phyloP scores from a whole-genome alignment of 257 asterid genomes.

The Solanum tarapatanum region DNA sequence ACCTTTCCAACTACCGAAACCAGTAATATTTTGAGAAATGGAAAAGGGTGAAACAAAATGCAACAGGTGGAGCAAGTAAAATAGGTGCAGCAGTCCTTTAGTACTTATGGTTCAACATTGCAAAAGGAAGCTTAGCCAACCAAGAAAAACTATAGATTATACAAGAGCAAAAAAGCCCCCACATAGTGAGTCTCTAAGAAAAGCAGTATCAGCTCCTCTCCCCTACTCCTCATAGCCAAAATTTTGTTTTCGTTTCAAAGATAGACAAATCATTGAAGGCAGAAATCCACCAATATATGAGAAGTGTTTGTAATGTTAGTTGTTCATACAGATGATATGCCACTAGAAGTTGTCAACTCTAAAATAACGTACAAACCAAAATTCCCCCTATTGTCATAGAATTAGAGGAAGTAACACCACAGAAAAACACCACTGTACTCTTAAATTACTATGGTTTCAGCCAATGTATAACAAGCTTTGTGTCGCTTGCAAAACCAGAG shows the following conservation, averaged over 20 bases:
- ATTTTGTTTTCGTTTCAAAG: neutral
- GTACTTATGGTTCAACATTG: neutral
- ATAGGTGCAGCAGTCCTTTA: neutral
- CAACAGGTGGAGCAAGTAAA: neutral
- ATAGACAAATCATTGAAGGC: neutral
- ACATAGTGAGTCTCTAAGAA: neutral
- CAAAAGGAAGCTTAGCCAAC: neutral
- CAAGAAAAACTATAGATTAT: too few relatives aligned
- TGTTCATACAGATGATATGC: neutral
- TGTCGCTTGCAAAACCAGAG: neutral
- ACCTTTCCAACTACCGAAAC: neutral
- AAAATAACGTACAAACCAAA: neutral
- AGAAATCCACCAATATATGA: neutral
- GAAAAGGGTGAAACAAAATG: neutral
- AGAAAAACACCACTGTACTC: neutral
- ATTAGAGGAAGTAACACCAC: neutral
- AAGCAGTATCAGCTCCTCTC: neutral
- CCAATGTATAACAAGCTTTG: neutral
- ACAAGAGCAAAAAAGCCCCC: neutral
- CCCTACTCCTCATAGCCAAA: neutral
- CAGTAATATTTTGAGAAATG: neutral
- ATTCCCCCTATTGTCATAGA: neutral
- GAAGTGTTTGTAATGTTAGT: neutral
- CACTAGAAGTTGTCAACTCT: neutral
- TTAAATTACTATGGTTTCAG: neutral